Percentiles rank a stretch among this genome's conserved stretches.
Evolutionary conservation across 1,284 basidiomycete species (phyloP).

Genomic region (Pascua sp.): DNA sequence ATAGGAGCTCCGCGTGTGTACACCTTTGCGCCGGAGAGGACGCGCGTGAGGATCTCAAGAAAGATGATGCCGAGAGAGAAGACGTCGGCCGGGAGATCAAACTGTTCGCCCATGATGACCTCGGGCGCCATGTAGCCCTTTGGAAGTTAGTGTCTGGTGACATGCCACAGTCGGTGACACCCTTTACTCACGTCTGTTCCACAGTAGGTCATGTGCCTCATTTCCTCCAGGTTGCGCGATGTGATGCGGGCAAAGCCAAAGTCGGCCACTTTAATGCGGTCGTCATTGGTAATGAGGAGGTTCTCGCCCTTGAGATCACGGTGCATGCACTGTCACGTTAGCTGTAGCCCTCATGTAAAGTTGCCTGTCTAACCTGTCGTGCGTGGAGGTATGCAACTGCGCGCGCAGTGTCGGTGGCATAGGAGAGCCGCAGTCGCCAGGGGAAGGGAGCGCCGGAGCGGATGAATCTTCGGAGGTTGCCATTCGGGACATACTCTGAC

Average conservation of each 20-base stretch:
- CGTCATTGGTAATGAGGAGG: constrained; percentile 86
- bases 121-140: constrained; percentile 64
- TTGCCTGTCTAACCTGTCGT: constrained; percentile 56
- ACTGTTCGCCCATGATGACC: constrained; percentile 84
- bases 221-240: constrained; percentile 84
- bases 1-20: constrained; percentile 74
- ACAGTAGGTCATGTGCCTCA: constrained; percentile 87
- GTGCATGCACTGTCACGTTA: constrained; percentile 54
- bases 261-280: constrained; percentile 92
- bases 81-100: constrained; percentile 88
- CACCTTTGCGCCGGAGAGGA: constrained; percentile 68
- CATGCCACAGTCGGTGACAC: not conserved
- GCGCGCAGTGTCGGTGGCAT: constrained; percentile 88
- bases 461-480: constrained; percentile 83
- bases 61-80: constrained; percentile 94
- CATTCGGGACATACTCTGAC: constrained; percentile 70
- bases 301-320: constrained; percentile 95
- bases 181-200: constrained; percentile 77
- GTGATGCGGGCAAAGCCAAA: constrained; percentile 84
- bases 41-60: constrained; percentile 83
- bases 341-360: not conserved
- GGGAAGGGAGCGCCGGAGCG: constrained; percentile 70
- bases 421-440: constrained; percentile 86
- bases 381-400: constrained; percentile 97
- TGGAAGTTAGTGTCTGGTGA: not conserved